Evolutionary conservation across 106 monocot species (phyloP).

Genomic region (Cymbidium sinense): DNA sequence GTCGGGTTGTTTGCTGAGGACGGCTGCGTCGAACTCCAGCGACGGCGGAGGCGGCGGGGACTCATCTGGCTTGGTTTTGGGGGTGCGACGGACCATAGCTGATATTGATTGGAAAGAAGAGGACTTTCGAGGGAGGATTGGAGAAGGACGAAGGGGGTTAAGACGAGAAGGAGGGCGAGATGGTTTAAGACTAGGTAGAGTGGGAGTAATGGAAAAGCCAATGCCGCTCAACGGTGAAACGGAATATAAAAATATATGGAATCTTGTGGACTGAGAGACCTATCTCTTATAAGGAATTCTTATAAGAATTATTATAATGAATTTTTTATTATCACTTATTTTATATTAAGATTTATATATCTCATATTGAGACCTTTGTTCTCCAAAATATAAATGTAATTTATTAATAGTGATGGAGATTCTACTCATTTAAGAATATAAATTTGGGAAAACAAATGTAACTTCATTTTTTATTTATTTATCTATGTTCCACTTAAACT

Average conservation of each 20-base stretch:
- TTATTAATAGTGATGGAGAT: too few species aligned
- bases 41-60: neutral
- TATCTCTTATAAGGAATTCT: neutral
- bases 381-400: too few species aligned
- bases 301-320: neutral
- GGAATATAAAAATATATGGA: neutral
- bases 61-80: neutral
- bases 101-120: neutral
- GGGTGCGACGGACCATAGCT: neutral
- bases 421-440: too few species aligned
- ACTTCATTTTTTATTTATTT: too few species aligned
- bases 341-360: neutral
- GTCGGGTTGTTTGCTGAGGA: constrained; percentile 22
- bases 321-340: neutral
- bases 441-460: too few species aligned
- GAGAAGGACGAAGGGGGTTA: neutral
- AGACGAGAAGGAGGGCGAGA: neutral
- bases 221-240: neutral
- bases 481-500: too few species aligned
- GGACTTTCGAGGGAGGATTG: neutral
- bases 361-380: too few species aligned
- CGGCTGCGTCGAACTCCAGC: constrained; percentile 32
- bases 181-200: neutral
- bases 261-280: neutral
- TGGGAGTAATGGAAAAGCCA: neutral